Conservation (phyloP, 2,329 filamentous ascomycete genomes). For the Fusarium chuoi region DNA sequence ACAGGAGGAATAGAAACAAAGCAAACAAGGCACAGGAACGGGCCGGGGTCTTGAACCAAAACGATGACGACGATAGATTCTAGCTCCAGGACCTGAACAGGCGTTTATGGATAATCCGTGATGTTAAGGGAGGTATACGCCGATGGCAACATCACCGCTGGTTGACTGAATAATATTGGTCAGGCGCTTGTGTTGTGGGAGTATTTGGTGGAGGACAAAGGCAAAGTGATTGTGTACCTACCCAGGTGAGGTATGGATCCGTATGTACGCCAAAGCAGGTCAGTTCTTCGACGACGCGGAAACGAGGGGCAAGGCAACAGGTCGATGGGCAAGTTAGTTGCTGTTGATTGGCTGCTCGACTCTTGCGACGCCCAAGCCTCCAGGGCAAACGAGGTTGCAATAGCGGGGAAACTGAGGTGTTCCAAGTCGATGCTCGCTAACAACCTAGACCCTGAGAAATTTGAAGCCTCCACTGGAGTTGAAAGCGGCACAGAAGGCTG, state of each 20-base stretch:
- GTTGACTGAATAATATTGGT: neutral
- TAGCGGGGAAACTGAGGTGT: conserved; percentile 27
- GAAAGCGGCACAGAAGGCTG: conserved; percentile 13
- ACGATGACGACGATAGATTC: conserved; percentile 6
- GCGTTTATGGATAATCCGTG: conserved; percentile 4
- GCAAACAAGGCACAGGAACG: conserved; percentile 17
- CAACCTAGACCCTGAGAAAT: conserved; percentile 22
- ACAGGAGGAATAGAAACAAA: conserved; percentile 9
- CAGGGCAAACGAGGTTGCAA: conserved; percentile 17
- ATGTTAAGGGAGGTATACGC: neutral
- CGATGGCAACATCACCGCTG: conserved; percentile 5
- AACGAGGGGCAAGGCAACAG: conserved; percentile 42
- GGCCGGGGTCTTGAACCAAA: conserved; percentile 13
- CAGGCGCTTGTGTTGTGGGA: conserved; percentile 22
- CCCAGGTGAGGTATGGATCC: neutral
- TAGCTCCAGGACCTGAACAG: neutral
- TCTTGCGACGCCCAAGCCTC: neutral
- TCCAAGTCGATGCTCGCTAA: conserved; percentile 13
- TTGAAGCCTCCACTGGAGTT: conserved; percentile 1
- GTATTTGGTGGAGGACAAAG: neutral
- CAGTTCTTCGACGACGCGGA: conserved; percentile 9
- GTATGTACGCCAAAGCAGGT: conserved; percentile 24
- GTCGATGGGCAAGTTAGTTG: conserved; percentile 7
- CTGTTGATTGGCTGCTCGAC: conserved; percentile 19
- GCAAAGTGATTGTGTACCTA: conserved; percentile 19